A percentile compares a stretch with the other conserved stretches of the same genome.
These are phyloP conservation scores for Linaria vulgaris DNA, from an alignment of 257 asterid genomes.

Conservation along the genomic window DNA sequence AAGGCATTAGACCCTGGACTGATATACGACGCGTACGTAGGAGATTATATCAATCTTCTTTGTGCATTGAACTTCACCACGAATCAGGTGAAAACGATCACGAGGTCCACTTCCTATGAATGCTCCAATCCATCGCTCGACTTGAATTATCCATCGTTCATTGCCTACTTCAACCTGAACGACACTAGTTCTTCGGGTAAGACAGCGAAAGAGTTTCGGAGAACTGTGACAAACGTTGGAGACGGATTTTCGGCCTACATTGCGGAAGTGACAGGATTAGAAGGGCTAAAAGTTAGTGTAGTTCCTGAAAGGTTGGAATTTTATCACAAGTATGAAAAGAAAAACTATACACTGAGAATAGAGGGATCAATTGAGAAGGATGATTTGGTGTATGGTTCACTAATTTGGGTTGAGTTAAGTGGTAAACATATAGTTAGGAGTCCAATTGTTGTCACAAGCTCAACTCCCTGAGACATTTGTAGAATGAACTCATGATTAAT, in stretches of 20 bases:
- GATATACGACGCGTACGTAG: neutral
- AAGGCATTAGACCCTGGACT: neutral
- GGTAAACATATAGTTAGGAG: slow-evolving; percentile 52
- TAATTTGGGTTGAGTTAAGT: slow-evolving; percentile 57
- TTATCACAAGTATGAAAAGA: slow-evolving; percentile 46
- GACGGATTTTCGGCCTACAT: slow-evolving; percentile 40
- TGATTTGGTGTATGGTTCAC: slow-evolving; percentile 38
- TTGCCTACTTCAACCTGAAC: slow-evolving; percentile 40
- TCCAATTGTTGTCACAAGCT: slow-evolving; percentile 56
- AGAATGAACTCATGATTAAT: no score
- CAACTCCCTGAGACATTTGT: slow-evolving; percentile 6
- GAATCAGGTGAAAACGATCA: slow-evolving; percentile 42
- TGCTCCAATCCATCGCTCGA: slow-evolving; percentile 62
- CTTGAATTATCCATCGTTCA: slow-evolving; percentile 76
- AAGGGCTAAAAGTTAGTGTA: slow-evolving; percentile 50
- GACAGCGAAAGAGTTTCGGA: slow-evolving; percentile 35
- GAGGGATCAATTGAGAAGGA: slow-evolving; percentile 38
- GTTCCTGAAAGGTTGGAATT: slow-evolving; percentile 54
- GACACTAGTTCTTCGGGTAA: slow-evolving; percentile 6
- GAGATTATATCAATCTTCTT: neutral
- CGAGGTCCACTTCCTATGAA: slow-evolving; percentile 39
- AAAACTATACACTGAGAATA: slow-evolving; percentile 48
- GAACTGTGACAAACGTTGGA: slow-evolving; percentile 65
- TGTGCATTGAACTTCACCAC: slow-evolving; percentile 49
- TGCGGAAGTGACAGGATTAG: slow-evolving; percentile 31